Conservation (phyloP, 192 early-diverging fungal species). For the Pilobolus umbonatus region DNA sequence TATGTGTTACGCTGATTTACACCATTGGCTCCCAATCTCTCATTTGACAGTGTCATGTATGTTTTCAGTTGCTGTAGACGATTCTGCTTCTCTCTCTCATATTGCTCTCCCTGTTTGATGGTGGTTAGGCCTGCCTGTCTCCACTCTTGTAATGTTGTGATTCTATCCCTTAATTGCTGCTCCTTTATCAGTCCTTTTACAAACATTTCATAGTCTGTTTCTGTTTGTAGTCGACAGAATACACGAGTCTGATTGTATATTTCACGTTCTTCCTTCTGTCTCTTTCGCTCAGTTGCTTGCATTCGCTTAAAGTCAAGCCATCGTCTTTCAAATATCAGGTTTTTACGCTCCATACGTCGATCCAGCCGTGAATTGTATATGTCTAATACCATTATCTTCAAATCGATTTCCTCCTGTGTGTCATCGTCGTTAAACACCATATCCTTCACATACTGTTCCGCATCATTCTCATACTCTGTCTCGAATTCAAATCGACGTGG, state of each 20-base stretch:
- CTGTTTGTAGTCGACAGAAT: slow-evolving; percentile 83
- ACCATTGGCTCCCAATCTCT: slow-evolving; percentile 31
- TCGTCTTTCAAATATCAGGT: slow-evolving; percentile 84
- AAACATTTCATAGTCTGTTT: slow-evolving; percentile 75
- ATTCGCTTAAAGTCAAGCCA: slow-evolving; percentile 85
- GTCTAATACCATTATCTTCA: slow-evolving; percentile 84
- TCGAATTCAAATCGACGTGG: slow-evolving; percentile 95
- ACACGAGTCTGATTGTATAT: slow-evolving; percentile 71
- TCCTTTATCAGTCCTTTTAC: slow-evolving; percentile 73
- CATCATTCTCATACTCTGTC: slow-evolving; percentile 93
- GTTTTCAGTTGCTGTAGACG: slow-evolving; percentile 33
- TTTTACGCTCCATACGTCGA: slow-evolving; percentile 75
- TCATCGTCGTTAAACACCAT: slow-evolving; percentile 89
- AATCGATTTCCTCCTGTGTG: slow-evolving; percentile 76
- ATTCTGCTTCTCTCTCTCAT: slow-evolving; percentile 61
- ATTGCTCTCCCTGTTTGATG: slow-evolving; percentile 67
- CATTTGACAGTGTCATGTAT: slow-evolving; percentile 15
- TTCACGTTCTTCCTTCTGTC: slow-evolving; percentile 87
- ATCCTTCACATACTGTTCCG: slow-evolving; percentile 92
- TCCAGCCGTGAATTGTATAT: slow-evolving; percentile 91
- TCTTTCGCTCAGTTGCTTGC: slow-evolving; percentile 73
- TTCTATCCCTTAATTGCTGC: slow-evolving; percentile 68
- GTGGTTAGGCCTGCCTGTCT: slow-evolving; percentile 84
- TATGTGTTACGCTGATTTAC: slow-evolving; percentile 34
- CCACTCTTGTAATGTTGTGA: slow-evolving; percentile 86